Percentiles rank a stretch among this genome's conserved stretches.
Conservation (phyloP, 495 filamentous ascomycete genomes). For the Talaromyces proteolyticus region DNA sequence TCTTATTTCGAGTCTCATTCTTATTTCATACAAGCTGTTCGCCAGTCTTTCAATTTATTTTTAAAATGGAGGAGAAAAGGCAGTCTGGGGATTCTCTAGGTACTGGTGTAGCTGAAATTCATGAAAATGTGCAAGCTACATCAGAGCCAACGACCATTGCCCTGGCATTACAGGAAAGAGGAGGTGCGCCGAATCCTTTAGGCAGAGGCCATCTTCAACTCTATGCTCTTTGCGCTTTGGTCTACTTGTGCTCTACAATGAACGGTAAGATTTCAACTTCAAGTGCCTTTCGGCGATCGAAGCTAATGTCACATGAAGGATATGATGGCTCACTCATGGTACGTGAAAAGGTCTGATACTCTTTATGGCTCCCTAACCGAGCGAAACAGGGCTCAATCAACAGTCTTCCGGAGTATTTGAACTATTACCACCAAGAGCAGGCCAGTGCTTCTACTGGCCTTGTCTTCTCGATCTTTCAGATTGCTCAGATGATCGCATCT, state of each 20-base stretch:
- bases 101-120: too few species aligned
- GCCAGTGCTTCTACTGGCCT: conserved; percentile 13
- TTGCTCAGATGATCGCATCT: conserved; percentile 1
- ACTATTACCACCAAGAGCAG: conserved; percentile 26
- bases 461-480: conserved; percentile 2
- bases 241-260: conserved; percentile 4
- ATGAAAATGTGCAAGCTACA: too few species aligned
- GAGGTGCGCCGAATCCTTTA: not conserved
- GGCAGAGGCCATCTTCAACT: not conserved
- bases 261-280: not conserved
- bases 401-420: conserved; percentile 25
- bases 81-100: too few species aligned
- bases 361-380: not conserved
- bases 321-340: conserved; percentile 47
- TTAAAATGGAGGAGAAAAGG: not conserved
- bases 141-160: not conserved
- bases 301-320: conserved; percentile 13
- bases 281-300: too few species aligned
- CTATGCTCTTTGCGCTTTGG: not conserved
- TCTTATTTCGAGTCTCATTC: not conserved
- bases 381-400: conserved; percentile 26
- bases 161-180: not conserved
- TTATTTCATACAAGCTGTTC: too few species aligned
- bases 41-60: too few species aligned
- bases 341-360: not conserved